These are phyloP conservation scores for Candida yuanshanica DNA, from an alignment of 805 yeast genomes.

Conservation along the genomic window DNA sequence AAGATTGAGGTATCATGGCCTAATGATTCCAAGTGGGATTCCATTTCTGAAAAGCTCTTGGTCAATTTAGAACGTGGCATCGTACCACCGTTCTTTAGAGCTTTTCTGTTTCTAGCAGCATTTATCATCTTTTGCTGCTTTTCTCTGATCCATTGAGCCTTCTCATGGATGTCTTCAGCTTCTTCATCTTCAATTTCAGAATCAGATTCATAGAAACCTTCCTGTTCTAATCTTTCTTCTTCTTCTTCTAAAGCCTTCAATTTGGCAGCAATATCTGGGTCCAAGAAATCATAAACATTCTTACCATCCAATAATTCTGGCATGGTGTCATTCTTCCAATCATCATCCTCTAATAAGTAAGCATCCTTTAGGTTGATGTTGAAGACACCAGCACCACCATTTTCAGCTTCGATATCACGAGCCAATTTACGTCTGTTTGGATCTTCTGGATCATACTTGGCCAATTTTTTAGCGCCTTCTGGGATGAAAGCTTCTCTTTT, in stretches of 20 bases:
- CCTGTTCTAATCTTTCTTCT: constrained; percentile 87
- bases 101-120: constrained; percentile 81
- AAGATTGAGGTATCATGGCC: constrained; percentile 82
- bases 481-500: constrained; percentile 81
- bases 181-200: constrained; percentile 64
- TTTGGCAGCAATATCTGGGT: constrained; percentile 90
- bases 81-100: constrained; percentile 77
- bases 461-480: constrained; percentile 53
- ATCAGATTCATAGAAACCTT: constrained; percentile 94
- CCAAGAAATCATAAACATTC: constrained; percentile 95
- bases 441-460: constrained; percentile 71
- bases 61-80: constrained; percentile 87
- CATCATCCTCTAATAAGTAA: constrained; percentile 89
- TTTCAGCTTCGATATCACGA: constrained; percentile 84
- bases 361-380: constrained; percentile 90
- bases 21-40: constrained; percentile 78
- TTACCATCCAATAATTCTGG: constrained; percentile 96
- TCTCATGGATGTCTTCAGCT: constrained; percentile 63
- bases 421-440: constrained; percentile 79
- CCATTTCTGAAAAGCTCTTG: constrained; percentile 73
- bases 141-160: constrained; percentile 93
- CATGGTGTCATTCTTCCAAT: constrained; percentile 96
- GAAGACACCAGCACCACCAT: constrained; percentile 99
- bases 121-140: constrained; percentile 91
- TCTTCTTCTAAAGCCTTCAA: constrained; percentile 94